These are phyloP conservation scores for Lophiotrema nucula DNA, from an alignment of 495 filamentous ascomycete species.

Conservation along the genomic window DNA sequence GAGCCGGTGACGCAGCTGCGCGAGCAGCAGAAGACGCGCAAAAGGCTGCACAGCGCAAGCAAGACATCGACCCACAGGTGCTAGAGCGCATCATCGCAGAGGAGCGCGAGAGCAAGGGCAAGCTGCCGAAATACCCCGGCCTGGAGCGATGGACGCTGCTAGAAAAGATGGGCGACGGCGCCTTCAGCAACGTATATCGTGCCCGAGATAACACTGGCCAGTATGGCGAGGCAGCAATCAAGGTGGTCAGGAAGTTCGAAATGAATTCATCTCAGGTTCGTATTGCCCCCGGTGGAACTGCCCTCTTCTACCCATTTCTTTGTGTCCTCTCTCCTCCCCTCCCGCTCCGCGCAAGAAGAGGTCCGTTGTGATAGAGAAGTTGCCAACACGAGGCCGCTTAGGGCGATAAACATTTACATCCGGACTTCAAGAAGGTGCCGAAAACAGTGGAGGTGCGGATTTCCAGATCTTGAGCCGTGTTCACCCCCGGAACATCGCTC, in stretches of 20 bases:
- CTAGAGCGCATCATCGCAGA: conserved; percentile 86
- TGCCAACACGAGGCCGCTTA: conserved; percentile 54
- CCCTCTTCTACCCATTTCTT: conserved; percentile 31
- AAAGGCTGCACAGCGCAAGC: conserved; percentile 43
- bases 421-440: conserved; percentile 88
- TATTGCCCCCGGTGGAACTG: conserved; percentile 31
- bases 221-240: conserved; percentile 86
- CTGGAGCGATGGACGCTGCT: conserved; percentile 84
- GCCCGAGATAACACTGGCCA: conserved; percentile 70
- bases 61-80: conserved; percentile 58
- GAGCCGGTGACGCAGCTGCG: conserved; percentile 60
- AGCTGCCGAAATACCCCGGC: conserved; percentile 87
- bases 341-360: conserved; percentile 30
- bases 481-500: conserved; percentile 1
- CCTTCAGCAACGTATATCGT: conserved; percentile 97
- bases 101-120: conserved; percentile 78
- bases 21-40: conserved; percentile 52
- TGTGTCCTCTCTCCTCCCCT: conserved; percentile 20
- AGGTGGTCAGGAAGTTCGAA: conserved; percentile 97
- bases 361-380: conserved; percentile 29
- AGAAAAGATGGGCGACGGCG: conserved; percentile 99
- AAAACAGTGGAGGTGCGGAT: conserved; percentile 91
- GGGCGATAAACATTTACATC: conserved; percentile 85
- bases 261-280: conserved; percentile 98
- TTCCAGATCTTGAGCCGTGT: conserved; percentile 1